Base-by-base conservation (phyloP, 1,284 basidiomycete species). In the Cryptococcus floricola region DNA sequence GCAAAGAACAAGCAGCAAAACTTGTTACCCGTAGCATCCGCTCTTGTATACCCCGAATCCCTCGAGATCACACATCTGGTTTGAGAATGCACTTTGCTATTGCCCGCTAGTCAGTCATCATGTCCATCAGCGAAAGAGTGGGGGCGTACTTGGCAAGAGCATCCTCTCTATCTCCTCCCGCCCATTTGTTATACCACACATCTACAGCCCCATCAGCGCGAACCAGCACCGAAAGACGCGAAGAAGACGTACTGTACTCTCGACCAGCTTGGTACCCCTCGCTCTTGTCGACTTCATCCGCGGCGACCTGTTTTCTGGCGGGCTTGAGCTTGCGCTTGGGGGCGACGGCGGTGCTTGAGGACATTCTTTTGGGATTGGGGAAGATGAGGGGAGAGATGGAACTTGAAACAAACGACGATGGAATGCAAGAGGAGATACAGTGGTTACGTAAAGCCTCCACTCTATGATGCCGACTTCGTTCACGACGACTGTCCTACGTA, bases 151-250 rank as follows among this genome's bases (percentile, higher is more conserved):
- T 91, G 45, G 91, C 93, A 70, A 94, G 90, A 59, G 85, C 88
- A 70, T 96, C 93, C 76, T 95, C 93, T 50, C 90, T 84, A 73
- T 96, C 92, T 56, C 92, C 92, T 60, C 93, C 89, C 39, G 93
- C 92, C 91, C 93, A 98, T 80, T 98, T 98, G 78, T 98, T 96
- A 78, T 98, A 98, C 95, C 95, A 98, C 57, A 96, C 89, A 76
- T 98, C 94, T 91, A 67, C 5, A 42, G 2, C 53, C 38, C 23
- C 50, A 54, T 65, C 52, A 76, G 66, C 46, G 23, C 12, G 16
- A 39, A 39, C 25, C 13, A n/a, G n/a, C n/a, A 19, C 39, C 14
- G 45, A 13, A 28, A 34, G 25, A n/a, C n/a, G 43, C 27, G 37
- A 38, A 19, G 14, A 39, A 47, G 34, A 81, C 89, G 67, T 65